Base-by-base conservation (phyloP, 257 asterid species). In the Primulina eburnea region DNA sequence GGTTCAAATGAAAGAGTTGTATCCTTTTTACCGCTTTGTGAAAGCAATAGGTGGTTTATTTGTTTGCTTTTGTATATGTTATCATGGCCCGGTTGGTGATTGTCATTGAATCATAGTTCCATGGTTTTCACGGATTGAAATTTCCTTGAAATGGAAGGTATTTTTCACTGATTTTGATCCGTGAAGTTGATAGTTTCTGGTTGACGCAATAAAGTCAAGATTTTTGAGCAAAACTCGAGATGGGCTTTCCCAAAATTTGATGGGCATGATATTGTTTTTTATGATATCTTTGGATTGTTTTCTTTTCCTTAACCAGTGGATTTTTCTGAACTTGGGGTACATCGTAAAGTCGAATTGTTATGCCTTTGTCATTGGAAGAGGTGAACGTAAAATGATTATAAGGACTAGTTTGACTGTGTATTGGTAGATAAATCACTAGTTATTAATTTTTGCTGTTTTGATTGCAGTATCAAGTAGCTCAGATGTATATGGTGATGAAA, bases 331-430 rank as follows among this genome's bases (percentile, higher is more conserved):
- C 59, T 37, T 60, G 82, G 34, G 85, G 81, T 62, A 29, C 60
- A 71, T 18, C 72, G 53, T 80, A 33, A 69, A 88, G 98, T 82
- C 97, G 97, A 65, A 78, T 92, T 77, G 96, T 88, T 71, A 82
- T 90, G 98, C 98, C 98, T 38, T 68, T 92, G 75, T 82, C 98
- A 11, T 17, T 88, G 81, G 92, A 86, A 82, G 98, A 92, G 98
- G 98, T 92, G 81, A 53, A 33, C 26, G 32, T 34, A 37, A 10
- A 24, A 50, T 55, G 61, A 26, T 66, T 70, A 63, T 18, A 26
- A 26, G 18, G 10, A 7, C 63, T 14, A 20, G 32, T 34, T 63
- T 68, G 43, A 8, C 74, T 9, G 37, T 40, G 47, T 16, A 6
- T 28, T 14, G 7, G 30, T 38, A 35, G 56, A 66, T 67, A 6